Evolutionary conservation across 2,329 filamentous ascomycete species (phyloP).

Genomic region (Phaeosphaeriaceae sp.): DNA sequence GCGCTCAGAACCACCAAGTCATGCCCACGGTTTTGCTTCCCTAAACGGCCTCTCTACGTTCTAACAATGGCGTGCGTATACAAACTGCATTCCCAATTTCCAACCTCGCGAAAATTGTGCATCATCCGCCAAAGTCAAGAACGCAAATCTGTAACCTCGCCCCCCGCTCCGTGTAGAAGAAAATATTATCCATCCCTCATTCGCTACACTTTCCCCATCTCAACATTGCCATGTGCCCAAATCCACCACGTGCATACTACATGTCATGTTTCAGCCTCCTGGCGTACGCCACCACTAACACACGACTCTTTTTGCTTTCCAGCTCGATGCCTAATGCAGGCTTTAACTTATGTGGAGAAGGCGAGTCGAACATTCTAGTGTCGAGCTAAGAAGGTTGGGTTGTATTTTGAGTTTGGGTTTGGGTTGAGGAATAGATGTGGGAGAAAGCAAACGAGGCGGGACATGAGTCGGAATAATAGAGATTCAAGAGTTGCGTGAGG

Average conservation of each 20-base stretch:
- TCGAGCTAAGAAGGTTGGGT: neutral
- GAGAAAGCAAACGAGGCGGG: too few species aligned
- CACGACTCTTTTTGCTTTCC: neutral
- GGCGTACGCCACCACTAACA: neutral
- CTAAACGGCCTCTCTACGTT: too few species aligned
- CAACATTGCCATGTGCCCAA: neutral
- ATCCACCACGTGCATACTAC: neutral
- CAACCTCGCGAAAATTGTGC: too few species aligned
- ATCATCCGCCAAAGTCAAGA: too few species aligned
- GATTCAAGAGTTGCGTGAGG: too few species aligned
- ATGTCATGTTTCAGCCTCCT: neutral
- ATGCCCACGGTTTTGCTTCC: too few species aligned
- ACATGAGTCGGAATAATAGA: too few species aligned
- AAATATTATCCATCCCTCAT: neutral
- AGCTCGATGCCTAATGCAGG: neutral
- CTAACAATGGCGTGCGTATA: too few species aligned
- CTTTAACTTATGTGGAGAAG: neutral
- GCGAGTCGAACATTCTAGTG: neutral
- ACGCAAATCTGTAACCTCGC: too few species aligned
- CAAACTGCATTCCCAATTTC: too few species aligned
- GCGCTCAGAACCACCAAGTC: too few species aligned
- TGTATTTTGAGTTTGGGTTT: neutral
- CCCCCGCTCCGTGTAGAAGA: too few species aligned
- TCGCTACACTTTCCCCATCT: neutral
- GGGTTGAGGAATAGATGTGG: neutral